A percentile compares a stretch with the other conserved stretches of the same genome.
phyloP scores from a whole-genome alignment of 768 basidiomycete species.

The Hortiboletus flavorubellus region DNA sequence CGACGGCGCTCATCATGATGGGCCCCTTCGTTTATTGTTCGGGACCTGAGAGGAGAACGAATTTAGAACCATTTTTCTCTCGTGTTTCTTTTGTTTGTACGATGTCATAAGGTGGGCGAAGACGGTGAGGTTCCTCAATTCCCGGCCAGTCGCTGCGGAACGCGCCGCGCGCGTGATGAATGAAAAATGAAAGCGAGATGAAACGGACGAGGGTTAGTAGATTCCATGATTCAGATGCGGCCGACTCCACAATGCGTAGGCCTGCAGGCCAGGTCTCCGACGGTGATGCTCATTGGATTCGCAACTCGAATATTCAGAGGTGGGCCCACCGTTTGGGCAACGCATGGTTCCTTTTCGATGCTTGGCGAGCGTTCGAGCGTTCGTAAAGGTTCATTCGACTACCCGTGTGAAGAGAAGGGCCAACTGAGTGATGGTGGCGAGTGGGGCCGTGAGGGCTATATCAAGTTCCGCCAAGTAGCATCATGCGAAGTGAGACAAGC shows the following conservation, averaged over 20 bases:
- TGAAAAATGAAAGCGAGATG: conserved; percentile 13
- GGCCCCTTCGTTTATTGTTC: conserved; percentile 2
- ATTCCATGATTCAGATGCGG: conserved; percentile 1
- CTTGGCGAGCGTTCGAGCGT: background rate
- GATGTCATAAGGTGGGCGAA: conserved; percentile 7
- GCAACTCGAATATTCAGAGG: conserved; percentile 1
- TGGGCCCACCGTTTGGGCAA: background rate
- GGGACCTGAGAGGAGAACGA: conserved; percentile 1
- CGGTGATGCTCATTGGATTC: conserved; percentile 15
- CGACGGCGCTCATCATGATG: conserved; percentile 19
- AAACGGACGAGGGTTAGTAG: conserved; percentile 5
- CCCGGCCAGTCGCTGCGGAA: conserved; percentile 18
- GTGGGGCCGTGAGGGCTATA: background rate
- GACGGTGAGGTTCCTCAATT: background rate
- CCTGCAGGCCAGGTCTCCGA: conserved; percentile 18
- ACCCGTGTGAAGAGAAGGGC: background rate
- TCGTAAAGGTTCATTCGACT: background rate
- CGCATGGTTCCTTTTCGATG: background rate
- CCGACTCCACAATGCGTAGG: conserved; percentile 18
- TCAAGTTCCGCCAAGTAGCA: background rate
- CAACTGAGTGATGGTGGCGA: too few relatives aligned
- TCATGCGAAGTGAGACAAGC: background rate
- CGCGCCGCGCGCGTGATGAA: conserved; percentile 8
- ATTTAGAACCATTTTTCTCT: background rate
- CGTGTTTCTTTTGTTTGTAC: background rate